Conservation (phyloP, 2,329 filamentous ascomycete genomes). For the Phialophora expanda region DNA sequence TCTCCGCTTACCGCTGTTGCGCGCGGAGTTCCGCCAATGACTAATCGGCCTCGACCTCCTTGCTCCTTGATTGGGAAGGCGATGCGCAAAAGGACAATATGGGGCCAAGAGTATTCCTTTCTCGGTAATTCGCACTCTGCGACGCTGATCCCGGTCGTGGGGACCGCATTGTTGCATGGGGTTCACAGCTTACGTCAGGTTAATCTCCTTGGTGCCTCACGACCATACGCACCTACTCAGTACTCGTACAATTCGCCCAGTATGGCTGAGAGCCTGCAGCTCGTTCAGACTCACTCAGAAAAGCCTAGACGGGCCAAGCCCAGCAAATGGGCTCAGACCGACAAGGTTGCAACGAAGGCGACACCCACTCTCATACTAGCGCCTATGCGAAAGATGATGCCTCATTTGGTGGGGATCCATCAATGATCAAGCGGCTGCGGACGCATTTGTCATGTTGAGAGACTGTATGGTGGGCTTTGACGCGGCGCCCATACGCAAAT, state of each 20-base stretch:
- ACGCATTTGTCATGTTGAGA: neutral
- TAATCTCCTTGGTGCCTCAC: neutral
- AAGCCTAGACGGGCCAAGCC: slow-evolving; percentile 5
- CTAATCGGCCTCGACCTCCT: slow-evolving; percentile 1
- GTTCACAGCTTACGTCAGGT: slow-evolving; percentile 13
- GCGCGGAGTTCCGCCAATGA: neutral
- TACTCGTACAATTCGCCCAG: neutral
- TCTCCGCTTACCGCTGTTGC: neutral
- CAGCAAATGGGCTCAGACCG: neutral
- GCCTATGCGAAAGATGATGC: neutral
- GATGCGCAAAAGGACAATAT: slow-evolving; percentile 12
- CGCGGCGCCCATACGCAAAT: slow-evolving; percentile 5
- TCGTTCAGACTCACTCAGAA: slow-evolving; percentile 20
- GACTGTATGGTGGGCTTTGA: neutral
- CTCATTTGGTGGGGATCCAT: neutral
- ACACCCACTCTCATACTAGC: slow-evolving; percentile 2
- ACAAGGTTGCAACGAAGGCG: neutral
- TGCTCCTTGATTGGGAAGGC: neutral
- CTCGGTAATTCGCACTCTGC: slow-evolving; percentile 4
- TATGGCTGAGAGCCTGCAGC: slow-evolving; percentile 7
- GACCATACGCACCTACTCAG: neutral
- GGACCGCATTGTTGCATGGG: neutral
- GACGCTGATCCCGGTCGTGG: slow-evolving; percentile 8
- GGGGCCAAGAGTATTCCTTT: slow-evolving; percentile 13
- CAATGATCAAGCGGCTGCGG: neutral